These are phyloP conservation scores for Neoarthrinium moseri DNA, from an alignment of 2,329 filamentous ascomycete genomes.

Conservation along the genomic window DNA sequence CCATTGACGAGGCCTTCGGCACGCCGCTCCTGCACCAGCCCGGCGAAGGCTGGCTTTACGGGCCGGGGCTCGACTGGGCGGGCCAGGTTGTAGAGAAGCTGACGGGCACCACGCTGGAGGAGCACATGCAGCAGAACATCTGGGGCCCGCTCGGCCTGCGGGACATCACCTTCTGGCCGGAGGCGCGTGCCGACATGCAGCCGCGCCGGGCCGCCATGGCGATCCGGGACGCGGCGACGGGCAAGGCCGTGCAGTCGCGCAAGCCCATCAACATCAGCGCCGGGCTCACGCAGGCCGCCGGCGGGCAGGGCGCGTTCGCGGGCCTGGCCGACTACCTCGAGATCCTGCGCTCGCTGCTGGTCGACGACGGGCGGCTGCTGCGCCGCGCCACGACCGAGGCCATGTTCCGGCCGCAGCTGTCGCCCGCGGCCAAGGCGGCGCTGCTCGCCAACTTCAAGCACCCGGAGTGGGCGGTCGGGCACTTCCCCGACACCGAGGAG, in stretches of 20 bases:
- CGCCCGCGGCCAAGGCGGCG: conserved; percentile 15
- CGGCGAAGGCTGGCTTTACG: conserved; percentile 41
- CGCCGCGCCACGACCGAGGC: conserved; percentile 35
- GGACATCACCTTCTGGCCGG: conserved; percentile 20
- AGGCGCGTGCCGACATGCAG: conserved; percentile 14
- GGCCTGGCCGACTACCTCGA: conserved; percentile 39
- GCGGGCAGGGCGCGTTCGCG: conserved; percentile 34
- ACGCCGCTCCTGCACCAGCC: conserved; percentile 43
- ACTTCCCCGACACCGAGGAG: conserved; percentile 30
- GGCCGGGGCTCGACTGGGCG: conserved; percentile 41
- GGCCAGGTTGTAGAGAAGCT: conserved; percentile 29
- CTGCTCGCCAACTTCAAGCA: conserved; percentile 27
- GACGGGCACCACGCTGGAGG: conserved; percentile 19
- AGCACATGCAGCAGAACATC: conserved; percentile 20
- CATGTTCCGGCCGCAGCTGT: conserved; percentile 49
- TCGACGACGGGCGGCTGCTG: conserved; percentile 48
- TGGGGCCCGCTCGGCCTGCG: conserved; percentile 17
- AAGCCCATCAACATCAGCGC: conserved; percentile 16
- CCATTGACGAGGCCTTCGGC: conserved; percentile 25
- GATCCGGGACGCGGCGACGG: conserved; percentile 10
- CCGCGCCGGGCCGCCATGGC: conserved; percentile 19
- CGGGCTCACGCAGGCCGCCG: conserved; percentile 22
- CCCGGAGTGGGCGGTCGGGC: conserved; percentile 24
- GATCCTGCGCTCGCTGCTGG: conserved; percentile 43
- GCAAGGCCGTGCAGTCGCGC: conserved; percentile 12